Evolutionary conservation across 148 eudicot genomes (phyloP), one percentile per base, ranked within the genome.

Genomic region (Amaranthus palmeri): DNA sequence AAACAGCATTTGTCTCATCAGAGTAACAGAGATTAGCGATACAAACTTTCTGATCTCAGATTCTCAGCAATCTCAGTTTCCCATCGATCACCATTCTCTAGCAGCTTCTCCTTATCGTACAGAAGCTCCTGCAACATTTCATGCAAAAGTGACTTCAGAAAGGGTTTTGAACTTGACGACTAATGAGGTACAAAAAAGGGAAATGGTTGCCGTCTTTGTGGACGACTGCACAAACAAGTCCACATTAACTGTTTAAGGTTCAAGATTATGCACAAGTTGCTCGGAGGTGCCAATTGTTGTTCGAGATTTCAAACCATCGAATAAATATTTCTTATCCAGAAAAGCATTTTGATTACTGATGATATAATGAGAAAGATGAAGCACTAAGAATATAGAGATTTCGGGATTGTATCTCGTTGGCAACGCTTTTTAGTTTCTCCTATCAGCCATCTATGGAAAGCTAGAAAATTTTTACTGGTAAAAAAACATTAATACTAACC

Each of bases 51-150:
- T 10, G 96, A 95, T 81, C 90, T 88, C 47, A 95, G 86, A 76
- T 95, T 95, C 85, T 95, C 97, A 51, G 99, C 93, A 70, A 95
- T 95, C 74, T 95, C 99, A 58, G 90, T 95, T 81, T 95, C 99
- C 99, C 99, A 92, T 61, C 97, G 78, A 81, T 95, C 99, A 46
- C 99, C 96, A 73, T 95, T 95, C 85, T 92, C 99, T 12, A 96
- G 93, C 62, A 96, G 85, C 88, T 96, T 96, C 86, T 96, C 97
- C 84, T 96, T 96, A 81, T 96, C 99, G 64, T 96, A 95, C 25
- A 90, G 86, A 78, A 93, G 96, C 85, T 93, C 98, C 96, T 93
- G 77, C 61, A 61, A 72, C 47, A 58, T 65, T 69, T 15, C n/a
- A 49, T 11, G 71, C 8, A 52, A 49, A 0, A 52, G 71, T 41